These are phyloP conservation scores for Inga leiocalycina DNA, from an alignment of 306 rosid species.

Conservation along the genomic window DNA sequence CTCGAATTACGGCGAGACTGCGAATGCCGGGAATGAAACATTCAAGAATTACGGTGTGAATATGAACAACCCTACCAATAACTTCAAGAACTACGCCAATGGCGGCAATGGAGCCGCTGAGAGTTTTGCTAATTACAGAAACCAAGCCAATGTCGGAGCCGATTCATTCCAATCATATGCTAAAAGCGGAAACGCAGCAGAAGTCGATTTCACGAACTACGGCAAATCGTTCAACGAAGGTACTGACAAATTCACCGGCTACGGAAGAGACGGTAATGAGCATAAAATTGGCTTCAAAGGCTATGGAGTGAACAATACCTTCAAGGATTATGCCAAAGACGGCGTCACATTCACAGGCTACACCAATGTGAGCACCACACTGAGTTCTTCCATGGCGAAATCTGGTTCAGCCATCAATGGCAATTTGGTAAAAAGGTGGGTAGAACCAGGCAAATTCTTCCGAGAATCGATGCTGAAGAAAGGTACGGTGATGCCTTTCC, in stretches of 20 bases:
- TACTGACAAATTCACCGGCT: constrained; percentile 71
- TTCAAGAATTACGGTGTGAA: constrained; percentile 68
- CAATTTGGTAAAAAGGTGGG: constrained; percentile 75
- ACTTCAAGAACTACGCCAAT: constrained; percentile 68
- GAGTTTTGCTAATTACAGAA: constrained; percentile 76
- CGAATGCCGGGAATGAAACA: constrained; percentile 58
- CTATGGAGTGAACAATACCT: constrained; percentile 83
- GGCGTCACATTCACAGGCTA: constrained; percentile 48
- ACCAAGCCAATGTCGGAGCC: constrained; percentile 77
- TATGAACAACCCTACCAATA: constrained; percentile 70
- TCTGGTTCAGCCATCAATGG: constrained; percentile 36
- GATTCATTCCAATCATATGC: constrained; percentile 77
- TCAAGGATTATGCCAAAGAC: constrained; percentile 75
- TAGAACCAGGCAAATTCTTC: constrained; percentile 93
- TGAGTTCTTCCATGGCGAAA: constrained; percentile 30
- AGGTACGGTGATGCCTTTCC: constrained; percentile 82
- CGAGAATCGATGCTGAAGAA: constrained; percentile 74
- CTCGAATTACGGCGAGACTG: constrained; percentile 53
- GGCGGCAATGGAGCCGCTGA: constrained; percentile 72
- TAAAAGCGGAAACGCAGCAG: constrained; percentile 56
- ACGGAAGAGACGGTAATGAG: constrained; percentile 50
- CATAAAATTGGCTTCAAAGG: constrained; percentile 58
- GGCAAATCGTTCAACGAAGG: constrained; percentile 89
- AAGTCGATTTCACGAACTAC: constrained; percentile 67
- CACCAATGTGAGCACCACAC: constrained; percentile 50